Base-by-base conservation (phyloP, 163 green algal species). In the Prototheca wickerhamii region DNA sequence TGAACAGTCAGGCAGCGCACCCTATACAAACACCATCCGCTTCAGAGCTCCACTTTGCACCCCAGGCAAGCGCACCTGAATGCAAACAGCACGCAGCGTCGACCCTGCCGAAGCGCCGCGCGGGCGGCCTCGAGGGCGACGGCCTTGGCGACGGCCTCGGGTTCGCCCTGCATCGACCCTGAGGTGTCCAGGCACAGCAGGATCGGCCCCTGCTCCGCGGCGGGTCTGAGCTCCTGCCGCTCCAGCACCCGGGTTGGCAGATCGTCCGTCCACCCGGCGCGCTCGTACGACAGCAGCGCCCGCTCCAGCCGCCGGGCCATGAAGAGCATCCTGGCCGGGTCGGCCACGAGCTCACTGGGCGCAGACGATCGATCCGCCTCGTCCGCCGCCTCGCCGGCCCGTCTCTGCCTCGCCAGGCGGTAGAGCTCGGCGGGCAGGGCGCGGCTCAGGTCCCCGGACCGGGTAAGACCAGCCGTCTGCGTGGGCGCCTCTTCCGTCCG, bases 161-260 rank as follows among this genome's bases (percentile, higher is more conserved):
- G 77, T 1, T 82, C 30, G 30, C 66, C 66, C 21, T 67, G 61
- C 66, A 73, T 73, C 23, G 60, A 68, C 29, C 81, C 86, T 55
- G 70, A 85, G 43, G 88, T 96, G 74, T 96, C 89, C 25, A 96
- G 72, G 72, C 89, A 96, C 60, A 93, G 68, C 58, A 96, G 89
- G 77, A 96, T 94, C 59, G 89, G 91, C 1, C 91, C 91, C 59
- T 85, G 67, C 64, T 96, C 88, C 1, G 86, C 88, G 5, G 88
- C 81, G 4, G 90, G 90, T 17, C 90, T 76, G 51, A 95, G 84
- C 68, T 93, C 83, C 65, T 86, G 69, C 30, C 64, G 67, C 26
- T 70, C 72, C 18, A 85, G 94, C 44, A 89, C 60, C 2, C 82
- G 73, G 2, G 82, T 64, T 1, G 87, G 84, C 64, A 89, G 77